Evolutionary conservation across 805 yeast species (phyloP), one percentile per base, ranked within the genome.

Genomic region (Geotrichum ghanense): DNA sequence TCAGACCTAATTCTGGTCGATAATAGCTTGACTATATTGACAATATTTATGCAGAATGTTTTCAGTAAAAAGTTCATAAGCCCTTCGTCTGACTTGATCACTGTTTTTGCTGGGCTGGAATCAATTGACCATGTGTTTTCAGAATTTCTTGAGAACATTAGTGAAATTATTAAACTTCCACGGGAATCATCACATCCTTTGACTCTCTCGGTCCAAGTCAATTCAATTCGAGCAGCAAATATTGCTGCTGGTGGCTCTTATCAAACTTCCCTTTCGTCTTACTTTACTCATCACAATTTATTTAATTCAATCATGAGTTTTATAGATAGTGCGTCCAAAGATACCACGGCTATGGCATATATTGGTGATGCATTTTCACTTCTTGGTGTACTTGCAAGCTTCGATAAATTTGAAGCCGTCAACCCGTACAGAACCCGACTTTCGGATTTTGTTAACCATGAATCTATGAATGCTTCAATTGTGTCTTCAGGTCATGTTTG

Each of bases 371-470:
- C 71, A 2, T 56, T 67, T 34, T 45, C 55, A 1, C 51, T 65
- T 21, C 50, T 68, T 19, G 72, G 70, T 3, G 50, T 66, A 2
- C 53, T 68, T n/a, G 58, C 69, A 4, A 62, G 59, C 43, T 56
- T 64, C 46, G 65, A 65, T 52, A 60, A 57, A 45, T 55, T 60
- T 41, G 68, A 65, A 42, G 64, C 65, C 17, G 55, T 55, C 22
- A 62, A 63, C 43, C 64, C 67, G 1, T 68, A 68, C 48, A 59
- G 52, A 44, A 58, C 62, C 16, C 56, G 69, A 17, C 52, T 67
- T 6, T 51, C 67, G n/a, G 71, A 66, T 45, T 66, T 63, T 49
- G 61, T 64, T 7, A 69, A 68, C 43, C 65, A 63, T 40, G 51
- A 54, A 1, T 57, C 61, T 17, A 66, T 68, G 63, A 47, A 45